Base-by-base conservation (phyloP, 108 stramenopile species). In the Ochromonas danica region DNA sequence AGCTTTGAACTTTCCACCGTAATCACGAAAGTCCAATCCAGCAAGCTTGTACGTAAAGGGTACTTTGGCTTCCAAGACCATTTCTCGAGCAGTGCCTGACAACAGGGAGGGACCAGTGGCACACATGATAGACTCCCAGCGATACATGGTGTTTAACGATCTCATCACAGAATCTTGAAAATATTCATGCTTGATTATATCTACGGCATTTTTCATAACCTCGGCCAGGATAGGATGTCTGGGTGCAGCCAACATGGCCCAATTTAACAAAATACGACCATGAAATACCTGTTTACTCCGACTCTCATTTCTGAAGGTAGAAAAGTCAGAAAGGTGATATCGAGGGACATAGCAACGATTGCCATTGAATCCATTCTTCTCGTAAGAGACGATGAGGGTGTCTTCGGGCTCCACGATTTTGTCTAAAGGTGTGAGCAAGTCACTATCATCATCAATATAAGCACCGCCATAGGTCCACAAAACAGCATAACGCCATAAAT, bases 401-500 rank as follows among this genome's bases (percentile, higher is more conserved):
- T 67, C 63, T 3, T 28, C 35, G 10, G 63, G 63, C 31, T 31
- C 30, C 3, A 67, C 31, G 10, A 67, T 36, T 31, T 33, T 28
- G 25, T 67, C 63, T 10, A 67, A 25, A 31, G 63, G 63, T 36
- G 63, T 31, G 3, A 31, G 3, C 30, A 67, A 14, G 31, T 67
- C 63, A 67, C 63, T 67, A 67, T 67, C 63, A 67, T 67, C 63
- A 36, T 67, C 63, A 36, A 67, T 67, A 67, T 67, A 67, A 28
- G 25, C 63, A 31, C 63, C 63, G 17, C 63, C 63, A 67, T 67
- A 67, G 3, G 63, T 33, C 63, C 63, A 67, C 27, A 67, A 36
- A 10, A 67, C 63, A 35, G 63, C 63, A 33, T 67, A 67, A 6
- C 63, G 17, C 63, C 63, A 67, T 35, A 67, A 35, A 67, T 67